phyloP scores from a whole-genome alignment of 768 basidiomycete species.

The Russula brevipes region DNA sequence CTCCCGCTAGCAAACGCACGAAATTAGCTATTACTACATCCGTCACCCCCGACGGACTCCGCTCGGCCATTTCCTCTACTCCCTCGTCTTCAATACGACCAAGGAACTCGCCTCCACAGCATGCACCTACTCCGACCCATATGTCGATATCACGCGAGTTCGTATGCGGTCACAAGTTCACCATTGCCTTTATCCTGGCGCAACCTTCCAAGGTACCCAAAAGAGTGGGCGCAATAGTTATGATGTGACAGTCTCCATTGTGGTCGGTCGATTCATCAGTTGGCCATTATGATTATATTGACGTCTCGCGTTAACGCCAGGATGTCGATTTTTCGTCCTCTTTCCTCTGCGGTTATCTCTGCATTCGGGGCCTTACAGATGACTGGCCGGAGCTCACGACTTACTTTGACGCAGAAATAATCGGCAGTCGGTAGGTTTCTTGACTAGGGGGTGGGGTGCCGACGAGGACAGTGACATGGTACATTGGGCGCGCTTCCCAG shows the following conservation, averaged over 20 bases:
- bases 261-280: conserved; percentile 51
- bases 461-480: conserved; percentile 87
- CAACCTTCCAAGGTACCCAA: conserved; percentile 85
- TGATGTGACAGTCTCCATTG: conserved; percentile 88
- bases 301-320: conserved; percentile 36
- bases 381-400: conserved; percentile 96
- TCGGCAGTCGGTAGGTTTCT: conserved; percentile 87
- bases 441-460: conserved; percentile 88
- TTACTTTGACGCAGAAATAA: conserved; percentile 95
- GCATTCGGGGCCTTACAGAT: conserved; percentile 87
- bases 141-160: conserved; percentile 70
- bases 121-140: conserved; percentile 41
- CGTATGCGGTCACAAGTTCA: conserved; percentile 67
- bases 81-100: conserved; percentile 29
- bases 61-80: conserved; percentile 19
- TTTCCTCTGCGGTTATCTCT: conserved; percentile 85
- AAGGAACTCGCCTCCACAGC: conserved; percentile 17
- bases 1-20: conserved; percentile 36
- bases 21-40: conserved; percentile 39
- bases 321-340: conserved; percentile 87
- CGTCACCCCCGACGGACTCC: conserved; percentile 31
- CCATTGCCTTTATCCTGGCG: conserved; percentile 83
- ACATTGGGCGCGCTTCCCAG: conserved; percentile 92
- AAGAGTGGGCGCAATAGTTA: conserved; percentile 92
- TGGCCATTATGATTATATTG: conserved; percentile 1